These are phyloP conservation scores for Crucihimalaya himalaica DNA, from an alignment of 345 rosid species.

Conservation along the genomic window DNA sequence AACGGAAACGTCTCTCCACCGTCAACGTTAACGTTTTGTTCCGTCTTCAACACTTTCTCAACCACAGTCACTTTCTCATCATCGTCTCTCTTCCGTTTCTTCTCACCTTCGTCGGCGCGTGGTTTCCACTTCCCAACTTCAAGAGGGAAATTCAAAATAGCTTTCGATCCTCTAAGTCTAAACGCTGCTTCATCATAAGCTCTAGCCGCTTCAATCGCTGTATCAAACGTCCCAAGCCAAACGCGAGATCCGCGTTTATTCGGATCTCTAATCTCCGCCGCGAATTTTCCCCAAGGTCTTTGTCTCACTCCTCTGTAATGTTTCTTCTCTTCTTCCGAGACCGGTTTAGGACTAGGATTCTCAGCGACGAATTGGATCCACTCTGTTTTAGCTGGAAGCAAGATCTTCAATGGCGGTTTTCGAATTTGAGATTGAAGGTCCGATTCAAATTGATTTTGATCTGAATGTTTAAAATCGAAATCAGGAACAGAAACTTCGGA, in stretches of 20 bases:
- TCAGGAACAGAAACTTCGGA: constrained; percentile 30
- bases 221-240: constrained; percentile 89
- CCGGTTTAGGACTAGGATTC: constrained; percentile 18
- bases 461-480: neutral
- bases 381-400: constrained; percentile 52
- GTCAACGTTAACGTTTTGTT: neutral
- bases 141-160: constrained; percentile 83
- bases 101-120: constrained; percentile 40
- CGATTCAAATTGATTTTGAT: constrained; percentile 2
- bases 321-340: constrained; percentile 42
- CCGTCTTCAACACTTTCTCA: constrained; percentile 42
- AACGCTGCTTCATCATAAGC: constrained; percentile 90
- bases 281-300: constrained; percentile 96
- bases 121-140: constrained; percentile 63
- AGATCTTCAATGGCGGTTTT: constrained; percentile 53
- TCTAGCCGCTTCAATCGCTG: constrained; percentile 73
- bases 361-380: constrained; percentile 48
- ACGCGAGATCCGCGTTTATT: constrained; percentile 65
- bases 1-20: constrained; percentile 34
- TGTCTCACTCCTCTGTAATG: constrained; percentile 89
- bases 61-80: constrained; percentile 16
- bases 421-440: constrained; percentile 28
- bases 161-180: constrained; percentile 75
- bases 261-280: constrained; percentile 96
- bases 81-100: constrained; percentile 50